Conservation (phyloP, 1,139 yeast genomes). For the Saccharomycopsis hybrid region DNA sequence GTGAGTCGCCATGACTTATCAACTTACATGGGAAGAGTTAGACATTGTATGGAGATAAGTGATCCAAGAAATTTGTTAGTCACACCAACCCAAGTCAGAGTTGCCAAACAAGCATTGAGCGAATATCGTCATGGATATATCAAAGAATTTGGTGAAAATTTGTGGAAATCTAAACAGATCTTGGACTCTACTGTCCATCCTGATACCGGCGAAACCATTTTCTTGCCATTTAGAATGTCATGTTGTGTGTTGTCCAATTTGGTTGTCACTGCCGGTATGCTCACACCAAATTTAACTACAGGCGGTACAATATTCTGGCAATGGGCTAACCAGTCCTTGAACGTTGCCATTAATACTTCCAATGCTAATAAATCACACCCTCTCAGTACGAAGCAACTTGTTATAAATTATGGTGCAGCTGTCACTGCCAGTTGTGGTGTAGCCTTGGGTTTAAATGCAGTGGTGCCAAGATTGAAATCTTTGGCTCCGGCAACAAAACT, state of each 20-base stretch:
- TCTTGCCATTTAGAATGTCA: conserved; percentile 94
- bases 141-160: conserved; percentile 59
- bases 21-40: conserved; percentile 89
- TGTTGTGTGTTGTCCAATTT: conserved; percentile 88
- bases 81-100: conserved; percentile 53
- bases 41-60: conserved; percentile 86
- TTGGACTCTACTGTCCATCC: conserved; percentile 90
- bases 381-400: conserved; percentile 66
- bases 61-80: conserved; percentile 88
- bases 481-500: conserved; percentile 62
- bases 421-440: conserved; percentile 94
- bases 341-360: conserved; percentile 94
- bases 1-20: conserved; percentile 52
- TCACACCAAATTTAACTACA: conserved; percentile 87
- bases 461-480: conserved; percentile 74
- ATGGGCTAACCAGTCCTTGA: conserved; percentile 90
- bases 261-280: conserved; percentile 96
- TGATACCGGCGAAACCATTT: conserved; percentile 89
- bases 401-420: conserved; percentile 76
- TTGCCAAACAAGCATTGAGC: conserved; percentile 60
- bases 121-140: conserved; percentile 65
- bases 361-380: conserved; percentile 96
- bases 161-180: conserved; percentile 84
- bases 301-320: conserved; percentile 96
- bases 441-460: conserved; percentile 82